A percentile compares a stretch with the other conserved stretches of the same genome.
Conservation (phyloP, 208 protist genomes). For the Leishmania lainsoni region DNA sequence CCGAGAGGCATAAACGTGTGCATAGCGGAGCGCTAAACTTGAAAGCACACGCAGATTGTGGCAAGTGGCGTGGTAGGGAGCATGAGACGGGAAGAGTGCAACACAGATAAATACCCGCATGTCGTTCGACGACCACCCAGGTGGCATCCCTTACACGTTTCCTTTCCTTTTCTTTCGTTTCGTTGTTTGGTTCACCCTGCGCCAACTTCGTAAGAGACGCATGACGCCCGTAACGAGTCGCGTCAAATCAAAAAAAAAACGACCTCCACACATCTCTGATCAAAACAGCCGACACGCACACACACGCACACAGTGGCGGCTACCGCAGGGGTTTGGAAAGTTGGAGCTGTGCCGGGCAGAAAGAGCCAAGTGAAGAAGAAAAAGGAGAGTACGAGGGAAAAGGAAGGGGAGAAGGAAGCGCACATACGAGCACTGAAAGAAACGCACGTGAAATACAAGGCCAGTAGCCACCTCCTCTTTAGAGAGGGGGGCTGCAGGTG, state of each 20-base stretch:
- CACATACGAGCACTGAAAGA: background rate
- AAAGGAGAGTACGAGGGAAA: background rate
- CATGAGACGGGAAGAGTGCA: background rate
- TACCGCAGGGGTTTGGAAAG: background rate
- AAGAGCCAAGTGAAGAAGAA: background rate
- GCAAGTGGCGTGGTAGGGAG: background rate
- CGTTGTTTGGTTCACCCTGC: background rate
- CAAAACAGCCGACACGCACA: background rate
- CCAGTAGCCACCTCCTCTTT: no score
- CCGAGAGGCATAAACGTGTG: background rate
- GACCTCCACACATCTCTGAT: background rate
- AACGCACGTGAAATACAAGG: background rate
- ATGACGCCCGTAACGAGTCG: background rate
- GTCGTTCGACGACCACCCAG: background rate
- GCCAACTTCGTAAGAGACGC: background rate
- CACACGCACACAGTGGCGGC: conserved; percentile 4
- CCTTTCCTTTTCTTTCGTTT: no score
- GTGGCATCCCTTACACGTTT: background rate
- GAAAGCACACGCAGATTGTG: background rate
- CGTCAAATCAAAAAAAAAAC: no score
- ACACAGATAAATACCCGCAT: background rate
- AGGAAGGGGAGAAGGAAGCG: background rate
- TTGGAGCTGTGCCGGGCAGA: background rate
- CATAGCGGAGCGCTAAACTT: background rate
- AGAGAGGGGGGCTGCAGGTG: background rate